Evolutionary conservation across 2,329 filamentous ascomycete species (phyloP), one percentile per base, ranked within the genome.

Genomic region (Raffaelea ambrosiae): DNA sequence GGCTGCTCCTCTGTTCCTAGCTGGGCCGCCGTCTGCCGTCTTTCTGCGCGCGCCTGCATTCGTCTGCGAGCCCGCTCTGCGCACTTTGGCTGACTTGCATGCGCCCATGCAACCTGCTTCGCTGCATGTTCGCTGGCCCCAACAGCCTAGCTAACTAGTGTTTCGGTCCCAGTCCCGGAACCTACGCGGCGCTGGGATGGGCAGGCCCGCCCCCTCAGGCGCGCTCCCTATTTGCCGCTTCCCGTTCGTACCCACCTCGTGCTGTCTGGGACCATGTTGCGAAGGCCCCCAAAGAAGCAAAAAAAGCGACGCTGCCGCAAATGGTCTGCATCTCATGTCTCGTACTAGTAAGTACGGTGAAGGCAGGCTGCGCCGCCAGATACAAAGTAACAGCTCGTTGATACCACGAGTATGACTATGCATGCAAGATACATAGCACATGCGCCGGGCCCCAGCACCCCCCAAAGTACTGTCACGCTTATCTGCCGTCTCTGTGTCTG

Each of bases 171-270:
- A 40, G 23, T 40, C 44, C 44, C 48, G 48, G 48, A 41, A 50
- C 35, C 36, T 36, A 19, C 44, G 40, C 40, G 35, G 48, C 21
- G 26, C 39, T 43, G 44, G 43, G 44, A 49, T 49, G 48, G 43
- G n/a, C 44, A 50, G 48, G 48, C 35, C 48, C 48, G 48, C 48
- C n/a, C 40, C 47, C 36, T 38, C 26, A 50, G 44, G 40, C 48
- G 44, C 48, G 36, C 38, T 47, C 48, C 40, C 26, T 44, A 47
- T 49, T 47, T 49, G 44, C 48, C 48, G 48, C 40, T 41, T 49
- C 48, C 48, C 48, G 48, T 31, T 33, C 9, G 44, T 46, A 46
- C 33, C 48, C 44, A 49, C 48, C 40, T 5, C 43, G 29, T 26
- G 36, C 36, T 39, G n/a, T n/a, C n/a, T n/a, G 36, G 36, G 18